These are phyloP conservation scores for Candida parachauliodes DNA, from an alignment of 805 yeast species.

Conservation along the genomic window DNA sequence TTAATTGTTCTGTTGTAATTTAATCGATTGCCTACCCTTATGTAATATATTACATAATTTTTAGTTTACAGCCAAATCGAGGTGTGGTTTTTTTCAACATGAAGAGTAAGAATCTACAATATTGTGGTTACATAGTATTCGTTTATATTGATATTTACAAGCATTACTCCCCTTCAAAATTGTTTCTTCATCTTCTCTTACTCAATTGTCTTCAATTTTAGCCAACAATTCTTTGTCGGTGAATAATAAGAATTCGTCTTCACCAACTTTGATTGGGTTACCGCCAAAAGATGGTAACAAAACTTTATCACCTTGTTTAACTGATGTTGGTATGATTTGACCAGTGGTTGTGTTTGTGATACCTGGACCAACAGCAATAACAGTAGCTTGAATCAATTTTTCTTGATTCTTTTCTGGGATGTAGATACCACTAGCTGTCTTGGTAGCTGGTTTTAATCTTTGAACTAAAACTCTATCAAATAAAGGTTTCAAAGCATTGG, in stretches of 20 bases:
- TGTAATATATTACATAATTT: background rate
- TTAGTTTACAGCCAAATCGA: background rate
- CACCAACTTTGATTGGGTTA: slow-evolving; percentile 79
- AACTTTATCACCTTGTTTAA: slow-evolving; percentile 88
- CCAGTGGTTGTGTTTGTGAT: slow-evolving; percentile 68
- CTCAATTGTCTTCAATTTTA: slow-evolving; percentile 53
- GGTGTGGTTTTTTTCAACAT: no score
- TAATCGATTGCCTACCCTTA: background rate
- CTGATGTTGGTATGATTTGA: slow-evolving; percentile 65
- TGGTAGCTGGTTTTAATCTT: slow-evolving; percentile 84
- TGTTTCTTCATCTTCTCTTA: background rate
- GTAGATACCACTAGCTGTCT: slow-evolving; percentile 89
- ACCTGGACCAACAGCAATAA: slow-evolving; percentile 95
- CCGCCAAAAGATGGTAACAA: slow-evolving; percentile 96
- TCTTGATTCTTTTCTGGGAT: slow-evolving; percentile 96
- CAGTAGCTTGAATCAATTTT: slow-evolving; percentile 89
- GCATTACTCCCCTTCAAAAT: background rate
- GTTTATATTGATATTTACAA: slow-evolving; percentile 5
- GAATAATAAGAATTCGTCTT: slow-evolving; percentile 77
- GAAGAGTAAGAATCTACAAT: no score
- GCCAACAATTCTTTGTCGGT: slow-evolving; percentile 95
- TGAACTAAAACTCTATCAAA: slow-evolving; percentile 96
- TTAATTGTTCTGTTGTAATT: slow-evolving; percentile 5
- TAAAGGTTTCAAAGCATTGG: slow-evolving; percentile 85
- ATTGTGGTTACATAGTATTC: no score